Base-by-base conservation (phyloP, 306 rosid species). In the Hylodesmum podocarpum region DNA sequence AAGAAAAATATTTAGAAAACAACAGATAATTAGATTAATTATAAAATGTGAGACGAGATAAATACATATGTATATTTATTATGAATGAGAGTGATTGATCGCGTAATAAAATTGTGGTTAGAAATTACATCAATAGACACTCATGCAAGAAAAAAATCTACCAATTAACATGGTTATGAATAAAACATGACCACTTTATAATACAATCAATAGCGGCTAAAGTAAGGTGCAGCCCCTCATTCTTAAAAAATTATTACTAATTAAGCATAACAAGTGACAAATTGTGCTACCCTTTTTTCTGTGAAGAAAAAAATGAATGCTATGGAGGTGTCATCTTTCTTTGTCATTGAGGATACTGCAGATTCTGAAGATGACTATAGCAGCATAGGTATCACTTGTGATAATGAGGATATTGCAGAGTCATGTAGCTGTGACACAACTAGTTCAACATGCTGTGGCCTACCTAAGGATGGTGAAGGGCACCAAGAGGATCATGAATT, bases 361-460 rank as follows among this genome's bases (percentile, higher is more conserved):
- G 67, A 61, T 31, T 61, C 67, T 61, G 67, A 61, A 61, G 67
- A 61, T 0, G 41, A 61, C 15, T 16, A 16, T 61, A 51, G 29
- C 15, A 58, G 41, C 36, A 13, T 55, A 25, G 57, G 25, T 50
- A 50, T 50, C 57, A 13, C 10, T 62, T 3, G 9, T 16, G 68
- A 33, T n/a, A 31, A 31, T 9, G 67, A 61, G 14, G 68, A 62
- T 62, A 44, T 31, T 62, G 68, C 46, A 6, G 68, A 62, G 44
- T 62, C 68, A 33, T 62, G 68, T 62, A 33, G 21, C 68, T 62
- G 16, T 63, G 69, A 63, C 69, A 61, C 43, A 15, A 16, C 6
- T 29, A 7, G 37, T 13, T 28, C 66, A 0, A n/a, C n/a, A n/a
- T n/a, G n/a, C n/a, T 59, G 41, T 29, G 66, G 4, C 63, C 4